These are phyloP conservation scores for Lizonia empirigonia DNA, from an alignment of 2,329 filamentous ascomycete species.

Conservation along the genomic window DNA sequence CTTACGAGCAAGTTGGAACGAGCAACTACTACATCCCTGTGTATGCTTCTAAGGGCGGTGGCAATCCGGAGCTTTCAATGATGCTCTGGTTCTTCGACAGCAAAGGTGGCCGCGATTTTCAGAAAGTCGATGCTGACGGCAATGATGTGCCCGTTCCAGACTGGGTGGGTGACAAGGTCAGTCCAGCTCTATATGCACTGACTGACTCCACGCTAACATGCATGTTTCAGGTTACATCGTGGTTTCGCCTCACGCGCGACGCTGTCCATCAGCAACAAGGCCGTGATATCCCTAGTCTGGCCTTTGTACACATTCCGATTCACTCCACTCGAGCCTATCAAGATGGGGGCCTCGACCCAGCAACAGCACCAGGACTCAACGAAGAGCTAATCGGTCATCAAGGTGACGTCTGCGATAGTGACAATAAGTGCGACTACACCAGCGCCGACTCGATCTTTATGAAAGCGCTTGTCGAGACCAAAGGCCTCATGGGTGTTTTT, in stretches of 20 bases:
- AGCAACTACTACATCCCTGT: slow-evolving; percentile 63
- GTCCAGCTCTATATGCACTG: neutral
- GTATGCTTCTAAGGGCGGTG: slow-evolving; percentile 48
- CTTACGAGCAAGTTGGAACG: slow-evolving; percentile 42
- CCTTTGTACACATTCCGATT: slow-evolving; percentile 61
- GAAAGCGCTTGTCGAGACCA: slow-evolving; percentile 61
- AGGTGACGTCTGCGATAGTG: slow-evolving; percentile 24
- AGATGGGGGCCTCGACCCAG: slow-evolving; percentile 54
- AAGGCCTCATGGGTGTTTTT: slow-evolving; percentile 56
- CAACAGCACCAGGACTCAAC: slow-evolving; percentile 51
- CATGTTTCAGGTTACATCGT: slow-evolving; percentile 29
- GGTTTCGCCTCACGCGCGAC: slow-evolving; percentile 31
- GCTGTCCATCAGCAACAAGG: slow-evolving; percentile 35
- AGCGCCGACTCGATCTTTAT: slow-evolving; percentile 67
- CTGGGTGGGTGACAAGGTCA: slow-evolving; percentile 35
- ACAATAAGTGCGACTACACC: slow-evolving; percentile 41
- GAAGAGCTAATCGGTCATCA: slow-evolving; percentile 33
- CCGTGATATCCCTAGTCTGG: slow-evolving; percentile 55
- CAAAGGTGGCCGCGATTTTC: slow-evolving; percentile 32
- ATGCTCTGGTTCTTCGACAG: slow-evolving; percentile 75
- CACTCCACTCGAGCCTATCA: slow-evolving; percentile 42
- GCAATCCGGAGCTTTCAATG: slow-evolving; percentile 44
- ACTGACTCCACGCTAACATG: slow-evolving; percentile 3
- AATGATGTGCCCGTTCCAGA: slow-evolving; percentile 17
- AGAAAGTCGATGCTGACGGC: slow-evolving; percentile 17